Evolutionary conservation across 2,329 filamentous ascomycete genomes (phyloP).

Genomic region (Magnaporthiopsis rhizophila): DNA sequence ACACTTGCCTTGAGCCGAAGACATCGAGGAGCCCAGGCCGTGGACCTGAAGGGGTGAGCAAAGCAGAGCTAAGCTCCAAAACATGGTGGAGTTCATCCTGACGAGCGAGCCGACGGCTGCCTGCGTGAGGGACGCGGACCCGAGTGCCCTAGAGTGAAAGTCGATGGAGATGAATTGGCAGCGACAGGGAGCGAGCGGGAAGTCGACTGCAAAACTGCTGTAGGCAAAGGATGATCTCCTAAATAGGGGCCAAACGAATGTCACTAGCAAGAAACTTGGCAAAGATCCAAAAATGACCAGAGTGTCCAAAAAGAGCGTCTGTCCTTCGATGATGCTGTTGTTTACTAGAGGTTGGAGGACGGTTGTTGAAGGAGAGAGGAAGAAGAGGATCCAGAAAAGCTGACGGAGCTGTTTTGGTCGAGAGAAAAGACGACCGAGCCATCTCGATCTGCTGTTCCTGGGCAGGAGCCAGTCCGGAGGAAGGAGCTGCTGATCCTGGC

Average conservation of each 20-base stretch:
- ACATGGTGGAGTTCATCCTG: slow-evolving; percentile 7
- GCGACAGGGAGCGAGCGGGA: background rate
- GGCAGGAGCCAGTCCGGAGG: background rate
- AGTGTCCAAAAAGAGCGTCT: slow-evolving; percentile 14
- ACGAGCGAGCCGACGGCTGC: background rate
- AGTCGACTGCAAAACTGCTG: slow-evolving; percentile 6
- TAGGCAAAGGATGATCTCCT: slow-evolving; percentile 10
- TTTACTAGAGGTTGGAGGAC: slow-evolving; percentile 7
- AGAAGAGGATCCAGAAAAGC: background rate
- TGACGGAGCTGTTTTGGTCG: background rate
- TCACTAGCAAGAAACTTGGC: slow-evolving; percentile 8
- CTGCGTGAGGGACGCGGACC: background rate
- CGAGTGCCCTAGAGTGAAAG: background rate
- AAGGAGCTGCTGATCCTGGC: background rate
- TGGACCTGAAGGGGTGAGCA: background rate
- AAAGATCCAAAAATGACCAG: slow-evolving; percentile 14
- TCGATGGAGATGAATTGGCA: slow-evolving; percentile 7
- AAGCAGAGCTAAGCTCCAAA: slow-evolving; percentile 7
- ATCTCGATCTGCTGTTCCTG: background rate
- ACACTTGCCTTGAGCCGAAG: background rate
- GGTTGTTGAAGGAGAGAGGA: background rate
- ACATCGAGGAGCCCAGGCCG: background rate
- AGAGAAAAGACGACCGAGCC: background rate
- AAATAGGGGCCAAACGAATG: slow-evolving; percentile 11
- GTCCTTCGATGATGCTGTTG: slow-evolving; percentile 10